Evolutionary conservation across 2,329 filamentous ascomycete genomes (phyloP).

Genomic region (Clarireedia sp.): DNA sequence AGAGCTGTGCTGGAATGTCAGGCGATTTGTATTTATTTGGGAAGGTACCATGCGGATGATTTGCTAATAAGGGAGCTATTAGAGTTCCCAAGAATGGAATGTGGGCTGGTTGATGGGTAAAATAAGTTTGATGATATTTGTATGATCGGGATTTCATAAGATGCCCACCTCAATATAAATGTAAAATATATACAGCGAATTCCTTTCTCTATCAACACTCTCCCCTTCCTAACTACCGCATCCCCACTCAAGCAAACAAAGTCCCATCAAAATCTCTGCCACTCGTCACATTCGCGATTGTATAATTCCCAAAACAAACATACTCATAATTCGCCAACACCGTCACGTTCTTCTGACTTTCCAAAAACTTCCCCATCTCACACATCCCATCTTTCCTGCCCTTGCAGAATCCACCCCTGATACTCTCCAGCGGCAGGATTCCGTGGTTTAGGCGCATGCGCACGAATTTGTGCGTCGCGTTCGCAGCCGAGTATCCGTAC

Average conservation of each 20-base stretch:
- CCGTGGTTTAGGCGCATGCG: conserved; percentile 43
- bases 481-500: conserved; percentile 38
- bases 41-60: conserved; percentile 24
- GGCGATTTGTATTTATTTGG: conserved; percentile 39
- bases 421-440: conserved; percentile 39
- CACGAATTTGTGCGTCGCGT: conserved; percentile 39
- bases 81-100: conserved; percentile 10
- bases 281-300: conserved; percentile 2
- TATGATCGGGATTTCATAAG: no score
- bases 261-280: conserved; percentile 7
- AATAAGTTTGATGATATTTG: neutral
- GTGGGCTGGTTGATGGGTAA: neutral
- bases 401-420: conserved; percentile 38
- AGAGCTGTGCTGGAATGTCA: conserved; percentile 41
- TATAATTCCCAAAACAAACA: conserved; percentile 7
- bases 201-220: no score
- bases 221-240: no score
- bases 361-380: conserved; percentile 34
- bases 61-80: conserved; percentile 12
- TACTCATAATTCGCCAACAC: conserved; percentile 11
- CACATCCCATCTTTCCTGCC: conserved; percentile 39
- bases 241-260: neutral
- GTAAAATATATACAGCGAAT: no score
- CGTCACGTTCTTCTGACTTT: conserved; percentile 8
- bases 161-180: no score